Conservation (phyloP, 202 grass and related monocot species). For the Schoenoplectus triqueter region DNA sequence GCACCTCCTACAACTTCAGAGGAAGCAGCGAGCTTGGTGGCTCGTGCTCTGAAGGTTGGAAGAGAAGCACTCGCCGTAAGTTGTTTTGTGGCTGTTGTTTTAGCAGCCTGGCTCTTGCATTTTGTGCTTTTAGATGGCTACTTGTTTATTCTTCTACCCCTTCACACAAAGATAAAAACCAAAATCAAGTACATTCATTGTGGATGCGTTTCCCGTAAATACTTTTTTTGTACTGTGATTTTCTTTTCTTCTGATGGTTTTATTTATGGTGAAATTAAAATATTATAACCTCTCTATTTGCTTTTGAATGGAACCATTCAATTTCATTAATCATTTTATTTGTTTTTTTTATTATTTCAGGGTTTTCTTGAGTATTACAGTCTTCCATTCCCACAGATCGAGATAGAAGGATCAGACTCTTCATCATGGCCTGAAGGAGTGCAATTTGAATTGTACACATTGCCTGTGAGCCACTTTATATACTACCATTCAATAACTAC, state of each 20-base stretch:
- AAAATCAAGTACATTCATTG: not conserved
- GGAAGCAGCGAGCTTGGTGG: conserved; percentile 55
- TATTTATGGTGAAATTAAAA: not conserved
- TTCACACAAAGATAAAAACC: not conserved
- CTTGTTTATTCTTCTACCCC: not conserved
- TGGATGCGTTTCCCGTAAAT: not conserved
- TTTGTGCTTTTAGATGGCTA: not conserved
- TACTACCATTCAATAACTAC: conserved; percentile 9
- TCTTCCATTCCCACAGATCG: conserved; percentile 42
- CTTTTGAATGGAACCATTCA: not conserved
- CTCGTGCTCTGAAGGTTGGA: conserved; percentile 46
- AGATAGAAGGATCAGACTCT: conserved; percentile 36
- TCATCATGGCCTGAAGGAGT: conserved; percentile 50
- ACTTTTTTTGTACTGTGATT: not conserved
- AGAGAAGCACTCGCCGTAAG: conserved; percentile 57
- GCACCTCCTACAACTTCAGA: conserved; percentile 43
- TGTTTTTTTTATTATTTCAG: conserved; percentile 41
- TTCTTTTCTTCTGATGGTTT: not conserved
- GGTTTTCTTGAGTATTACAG: conserved; percentile 57
- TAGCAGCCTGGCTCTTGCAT: not conserved
- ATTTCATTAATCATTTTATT: conserved; percentile 8
- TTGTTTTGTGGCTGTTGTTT: not conserved
- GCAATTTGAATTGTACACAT: conserved; percentile 58
- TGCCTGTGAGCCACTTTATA: conserved; percentile 51
- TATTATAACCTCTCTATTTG: not conserved